A percentile compares a stretch with the other conserved stretches of the same genome.
Conservation (phyloP, 805 yeast genomes). For the Ogataea nitratoaversa region DNA sequence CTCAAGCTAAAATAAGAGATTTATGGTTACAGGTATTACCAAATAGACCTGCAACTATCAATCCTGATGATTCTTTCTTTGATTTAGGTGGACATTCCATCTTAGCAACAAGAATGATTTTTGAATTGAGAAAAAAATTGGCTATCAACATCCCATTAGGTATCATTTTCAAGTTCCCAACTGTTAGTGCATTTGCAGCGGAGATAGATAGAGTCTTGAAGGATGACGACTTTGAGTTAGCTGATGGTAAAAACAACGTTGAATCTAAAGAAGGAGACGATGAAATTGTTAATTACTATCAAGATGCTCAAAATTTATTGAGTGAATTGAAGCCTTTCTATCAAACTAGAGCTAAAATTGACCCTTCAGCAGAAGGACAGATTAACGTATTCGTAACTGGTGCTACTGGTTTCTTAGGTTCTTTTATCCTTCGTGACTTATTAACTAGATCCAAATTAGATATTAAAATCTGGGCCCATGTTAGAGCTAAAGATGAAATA, state of each 20-base stretch:
- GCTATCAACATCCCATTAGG: conserved; percentile 85
- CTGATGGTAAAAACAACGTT: conserved; percentile 30
- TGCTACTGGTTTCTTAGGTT: conserved; percentile 93
- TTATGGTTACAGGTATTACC: conserved; percentile 87
- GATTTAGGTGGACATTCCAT: conserved; percentile 98
- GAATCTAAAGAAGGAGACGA: conserved; percentile 24
- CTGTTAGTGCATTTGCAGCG: conserved; percentile 71
- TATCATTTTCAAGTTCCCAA: conserved; percentile 83
- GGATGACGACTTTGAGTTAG: conserved; percentile 45
- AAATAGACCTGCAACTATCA: conserved; percentile 70
- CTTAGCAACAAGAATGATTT: conserved; percentile 94
- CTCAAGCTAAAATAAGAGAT: conserved; percentile 68
- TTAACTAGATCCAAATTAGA: conserved; percentile 47
- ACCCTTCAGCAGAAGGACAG: conserved; percentile 14
- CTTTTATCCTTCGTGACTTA: conserved; percentile 78
- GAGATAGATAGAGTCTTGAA: conserved; percentile 59
- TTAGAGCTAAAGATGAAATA: conserved; percentile 68
- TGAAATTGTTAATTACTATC: conserved; percentile 48
- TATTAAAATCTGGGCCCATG: conserved; percentile 79
- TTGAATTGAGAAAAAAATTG: conserved; percentile 76
- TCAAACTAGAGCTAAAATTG: conserved; percentile 34
- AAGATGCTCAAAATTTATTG: conserved; percentile 63
- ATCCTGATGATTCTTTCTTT: conserved; percentile 84
- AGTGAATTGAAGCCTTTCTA: conserved; percentile 41
- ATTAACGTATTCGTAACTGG: conserved; percentile 81